Percentiles rank a stretch among this genome's conserved stretches.
Conservation (phyloP, 805 yeast species). For the Isabelozyma gotoi region DNA sequence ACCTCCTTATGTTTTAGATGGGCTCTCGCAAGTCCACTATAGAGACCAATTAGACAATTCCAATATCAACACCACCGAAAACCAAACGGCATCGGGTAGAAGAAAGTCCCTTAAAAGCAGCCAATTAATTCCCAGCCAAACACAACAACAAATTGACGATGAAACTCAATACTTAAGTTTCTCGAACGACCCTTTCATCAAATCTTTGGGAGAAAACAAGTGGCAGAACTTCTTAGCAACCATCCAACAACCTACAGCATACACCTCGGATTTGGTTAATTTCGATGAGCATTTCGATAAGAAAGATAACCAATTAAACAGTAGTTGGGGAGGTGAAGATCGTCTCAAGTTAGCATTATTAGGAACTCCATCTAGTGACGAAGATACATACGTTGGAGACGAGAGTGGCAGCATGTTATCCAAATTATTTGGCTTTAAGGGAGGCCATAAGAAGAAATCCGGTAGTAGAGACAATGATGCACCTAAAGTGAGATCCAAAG, state of each 20-base stretch:
- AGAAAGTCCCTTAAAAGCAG: not conserved
- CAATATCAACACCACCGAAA: slow-evolving; percentile 22
- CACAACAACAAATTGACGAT: slow-evolving; percentile 7
- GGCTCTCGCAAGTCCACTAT: slow-evolving; percentile 43
- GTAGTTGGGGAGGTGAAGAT: slow-evolving; percentile 72
- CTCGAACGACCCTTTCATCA: slow-evolving; percentile 37
- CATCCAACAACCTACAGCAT: slow-evolving; percentile 43
- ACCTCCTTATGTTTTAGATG: slow-evolving; percentile 69
- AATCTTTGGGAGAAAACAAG: slow-evolving; percentile 37
- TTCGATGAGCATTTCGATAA: slow-evolving; percentile 22
- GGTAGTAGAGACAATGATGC: slow-evolving; percentile 24
- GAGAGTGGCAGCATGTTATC: slow-evolving; percentile 12
- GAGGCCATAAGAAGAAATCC: slow-evolving; percentile 4
- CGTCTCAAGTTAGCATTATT: slow-evolving; percentile 55
- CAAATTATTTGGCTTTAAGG: slow-evolving; percentile 7
- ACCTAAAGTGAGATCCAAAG: slow-evolving; percentile 50
- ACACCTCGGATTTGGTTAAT: slow-evolving; percentile 25
- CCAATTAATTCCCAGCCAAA: not conserved
- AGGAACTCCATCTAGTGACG: slow-evolving; percentile 31
- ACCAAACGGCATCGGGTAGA: slow-evolving; percentile 4
- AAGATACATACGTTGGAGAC: slow-evolving; percentile 21
- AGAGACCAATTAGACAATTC: slow-evolving; percentile 34
- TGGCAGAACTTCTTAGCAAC: slow-evolving; percentile 54
- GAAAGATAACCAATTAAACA: slow-evolving; percentile 34
- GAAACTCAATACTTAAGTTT: slow-evolving; percentile 36